Percentiles rank a stretch among this genome's conserved stretches.
These are phyloP conservation scores for Blastobotrys parvus DNA, from an alignment of 805 yeast species.

Conservation along the genomic window DNA sequence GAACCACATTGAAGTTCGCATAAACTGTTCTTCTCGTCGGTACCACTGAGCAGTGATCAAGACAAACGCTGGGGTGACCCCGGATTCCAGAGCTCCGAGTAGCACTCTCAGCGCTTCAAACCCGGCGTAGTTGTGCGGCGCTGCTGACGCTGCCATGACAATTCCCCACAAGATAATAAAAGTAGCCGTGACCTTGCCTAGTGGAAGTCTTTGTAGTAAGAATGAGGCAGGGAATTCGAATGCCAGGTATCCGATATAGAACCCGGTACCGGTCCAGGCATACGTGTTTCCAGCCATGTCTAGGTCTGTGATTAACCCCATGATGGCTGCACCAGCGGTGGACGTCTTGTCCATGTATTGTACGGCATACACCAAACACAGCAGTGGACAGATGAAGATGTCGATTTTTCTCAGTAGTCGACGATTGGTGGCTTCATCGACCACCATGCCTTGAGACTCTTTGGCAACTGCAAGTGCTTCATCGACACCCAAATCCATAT, in stretches of 20 bases:
- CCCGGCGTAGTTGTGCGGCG: constrained; percentile 36
- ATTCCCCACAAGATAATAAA: constrained; percentile 55
- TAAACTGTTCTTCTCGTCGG: constrained; percentile 33
- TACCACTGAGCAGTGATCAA: constrained; percentile 33
- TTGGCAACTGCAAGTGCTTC: constrained; percentile 6
- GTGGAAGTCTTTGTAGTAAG: constrained; percentile 47
- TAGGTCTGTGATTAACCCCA: constrained; percentile 40
- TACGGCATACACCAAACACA: constrained; percentile 40
- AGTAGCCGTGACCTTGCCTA: constrained; percentile 41
- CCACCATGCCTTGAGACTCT: constrained; percentile 6
- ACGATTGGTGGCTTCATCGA: constrained; percentile 20
- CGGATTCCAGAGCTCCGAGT: constrained; percentile 45
- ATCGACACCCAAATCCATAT: constrained; percentile 1
- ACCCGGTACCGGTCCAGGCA: constrained; percentile 48
- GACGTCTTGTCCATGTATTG: constrained; percentile 59
- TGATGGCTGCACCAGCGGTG: constrained; percentile 42
- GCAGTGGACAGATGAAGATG: constrained; percentile 40
- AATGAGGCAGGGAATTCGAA: constrained; percentile 45
- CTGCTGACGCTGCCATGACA: constrained; percentile 37
- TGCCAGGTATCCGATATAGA: constrained; percentile 54
- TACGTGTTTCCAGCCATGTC: constrained; percentile 36
- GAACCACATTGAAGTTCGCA: constrained; percentile 30
- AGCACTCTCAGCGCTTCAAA: constrained; percentile 40
- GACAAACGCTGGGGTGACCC: constrained; percentile 50
- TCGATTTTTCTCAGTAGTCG: constrained; percentile 43